These are phyloP conservation scores for Colletotrichum graminicola DNA, from an alignment of 2,329 filamentous ascomycete genomes.

Conservation along the genomic window DNA sequence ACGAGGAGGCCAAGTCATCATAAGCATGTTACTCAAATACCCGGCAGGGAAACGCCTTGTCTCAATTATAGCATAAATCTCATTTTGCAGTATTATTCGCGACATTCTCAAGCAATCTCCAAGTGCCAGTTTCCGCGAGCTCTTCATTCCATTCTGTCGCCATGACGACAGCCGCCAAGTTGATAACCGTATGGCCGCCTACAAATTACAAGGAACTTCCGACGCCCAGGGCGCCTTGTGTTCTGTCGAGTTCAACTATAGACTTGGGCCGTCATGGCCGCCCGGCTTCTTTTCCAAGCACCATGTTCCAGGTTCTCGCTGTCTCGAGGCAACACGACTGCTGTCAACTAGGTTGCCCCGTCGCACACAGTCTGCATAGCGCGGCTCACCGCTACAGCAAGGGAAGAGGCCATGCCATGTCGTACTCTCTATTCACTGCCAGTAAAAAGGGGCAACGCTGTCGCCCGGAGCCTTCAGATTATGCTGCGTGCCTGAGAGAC, in stretches of 20 bases:
- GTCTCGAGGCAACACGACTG: constrained; percentile 7
- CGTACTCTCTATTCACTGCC: neutral
- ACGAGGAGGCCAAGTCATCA: constrained; percentile 28
- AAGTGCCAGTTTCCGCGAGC: neutral
- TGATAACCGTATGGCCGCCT: neutral
- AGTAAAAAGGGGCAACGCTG: neutral
- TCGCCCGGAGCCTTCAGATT: constrained; percentile 13
- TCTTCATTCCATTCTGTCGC: neutral
- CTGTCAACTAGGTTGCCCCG: constrained; percentile 4
- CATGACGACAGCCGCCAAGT: neutral
- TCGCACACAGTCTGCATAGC: neutral
- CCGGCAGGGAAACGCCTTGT: constrained; percentile 39
- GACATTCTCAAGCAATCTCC: neutral
- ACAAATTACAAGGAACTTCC: neutral
- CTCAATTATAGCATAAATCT: constrained; percentile 32
- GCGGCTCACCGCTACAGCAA: neutral
- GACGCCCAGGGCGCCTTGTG: neutral
- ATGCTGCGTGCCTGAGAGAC: constrained; percentile 22
- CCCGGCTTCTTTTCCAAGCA: neutral
- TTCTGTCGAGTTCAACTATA: neutral
- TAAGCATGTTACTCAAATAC: constrained; percentile 39
- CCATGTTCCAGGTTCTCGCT: constrained; percentile 4
- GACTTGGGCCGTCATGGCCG: neutral
- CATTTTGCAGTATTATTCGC: constrained; percentile 32
- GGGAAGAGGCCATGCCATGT: neutral